Evolutionary conservation across 2,329 filamentous ascomycete species (phyloP).

Genomic region (Colletotrichum ledebouriae): DNA sequence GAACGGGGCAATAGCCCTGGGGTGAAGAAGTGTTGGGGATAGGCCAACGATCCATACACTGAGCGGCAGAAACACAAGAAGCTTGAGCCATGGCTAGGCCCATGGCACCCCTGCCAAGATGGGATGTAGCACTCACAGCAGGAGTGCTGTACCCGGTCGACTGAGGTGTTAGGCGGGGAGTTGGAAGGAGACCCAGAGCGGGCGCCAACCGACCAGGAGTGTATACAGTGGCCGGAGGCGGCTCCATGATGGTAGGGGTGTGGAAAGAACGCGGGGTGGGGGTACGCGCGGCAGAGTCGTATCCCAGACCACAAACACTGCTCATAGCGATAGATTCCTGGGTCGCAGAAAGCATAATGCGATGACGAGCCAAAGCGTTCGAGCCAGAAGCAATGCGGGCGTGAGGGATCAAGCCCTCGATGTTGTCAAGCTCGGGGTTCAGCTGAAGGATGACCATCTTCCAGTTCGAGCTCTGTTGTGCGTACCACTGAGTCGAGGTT

Average conservation of each 20-base stretch:
- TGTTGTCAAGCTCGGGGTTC: conserved; percentile 70
- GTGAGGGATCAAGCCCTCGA: conserved; percentile 63
- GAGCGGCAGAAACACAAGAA: conserved; percentile 59
- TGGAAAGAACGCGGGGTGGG: conserved; percentile 57
- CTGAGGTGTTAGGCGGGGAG: conserved; percentile 71
- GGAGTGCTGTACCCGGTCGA: conserved; percentile 69
- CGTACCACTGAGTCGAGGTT: conserved; percentile 55
- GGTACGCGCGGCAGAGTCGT: conserved; percentile 56
- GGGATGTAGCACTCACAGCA: conserved; percentile 68
- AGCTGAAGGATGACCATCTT: conserved; percentile 69
- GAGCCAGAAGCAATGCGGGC: conserved; percentile 51
- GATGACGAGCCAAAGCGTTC: conserved; percentile 54
- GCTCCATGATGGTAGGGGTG: conserved; percentile 65
- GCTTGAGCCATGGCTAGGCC: conserved; percentile 71
- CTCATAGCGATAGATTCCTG: conserved; percentile 50
- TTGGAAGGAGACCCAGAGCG: conserved; percentile 68
- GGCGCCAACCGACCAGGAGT: conserved; percentile 64
- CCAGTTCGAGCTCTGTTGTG: conserved; percentile 68
- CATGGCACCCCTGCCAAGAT: conserved; percentile 69
- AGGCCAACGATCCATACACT: conserved; percentile 68
- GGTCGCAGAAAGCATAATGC: conserved; percentile 60
- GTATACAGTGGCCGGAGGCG: conserved; percentile 57
- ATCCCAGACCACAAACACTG: conserved; percentile 46
- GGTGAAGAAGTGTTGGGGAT: conserved; percentile 64
- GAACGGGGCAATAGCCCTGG: conserved; percentile 61